A percentile compares a stretch with the other conserved stretches of the same genome.
phyloP scores from a whole-genome alignment of 495 filamentous ascomycete species.

The Articulospora tetracladia region DNA sequence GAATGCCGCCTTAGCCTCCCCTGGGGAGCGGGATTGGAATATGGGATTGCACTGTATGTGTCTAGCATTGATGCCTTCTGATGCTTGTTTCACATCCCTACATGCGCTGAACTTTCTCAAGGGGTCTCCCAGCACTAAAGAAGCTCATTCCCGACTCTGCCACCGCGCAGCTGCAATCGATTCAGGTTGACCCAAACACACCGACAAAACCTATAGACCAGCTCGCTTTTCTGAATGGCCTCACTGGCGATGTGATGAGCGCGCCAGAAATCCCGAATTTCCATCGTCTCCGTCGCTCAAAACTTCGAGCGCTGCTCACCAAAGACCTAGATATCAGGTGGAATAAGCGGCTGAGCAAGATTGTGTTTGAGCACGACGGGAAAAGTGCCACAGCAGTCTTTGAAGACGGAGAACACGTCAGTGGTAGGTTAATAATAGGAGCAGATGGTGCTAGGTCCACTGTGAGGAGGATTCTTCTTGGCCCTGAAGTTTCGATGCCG shows the following conservation, averaged over 20 bases:
- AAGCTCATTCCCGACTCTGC: constrained; percentile 23
- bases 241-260: constrained; percentile 42
- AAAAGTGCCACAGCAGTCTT: constrained; percentile 62
- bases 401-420: constrained; percentile 60
- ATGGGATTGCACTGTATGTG: constrained; percentile 44
- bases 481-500: constrained; percentile 26
- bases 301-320: constrained; percentile 29
- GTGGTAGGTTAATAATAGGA: constrained; percentile 36
- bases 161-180: constrained; percentile 4
- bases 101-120: too few relatives aligned
- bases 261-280: constrained; percentile 33
- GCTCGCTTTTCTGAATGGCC: constrained; percentile 40
- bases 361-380: constrained; percentile 31
- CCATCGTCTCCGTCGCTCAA: constrained; percentile 41
- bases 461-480: constrained; percentile 37
- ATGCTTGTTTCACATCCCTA: too few relatives aligned
- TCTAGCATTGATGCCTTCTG: too few relatives aligned
- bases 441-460: constrained; percentile 44
- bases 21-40: constrained; percentile 50
- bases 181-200: constrained; percentile 35
- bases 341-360: constrained; percentile 25
- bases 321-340: constrained; percentile 30
- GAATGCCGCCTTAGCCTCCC: constrained; percentile 27
- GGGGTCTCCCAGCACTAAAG: constrained; percentile 38
- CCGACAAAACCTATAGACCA: constrained; percentile 32